Evolutionary conservation across 257 asterid species (phyloP).

Genomic region (Penstemon eatonii): DNA sequence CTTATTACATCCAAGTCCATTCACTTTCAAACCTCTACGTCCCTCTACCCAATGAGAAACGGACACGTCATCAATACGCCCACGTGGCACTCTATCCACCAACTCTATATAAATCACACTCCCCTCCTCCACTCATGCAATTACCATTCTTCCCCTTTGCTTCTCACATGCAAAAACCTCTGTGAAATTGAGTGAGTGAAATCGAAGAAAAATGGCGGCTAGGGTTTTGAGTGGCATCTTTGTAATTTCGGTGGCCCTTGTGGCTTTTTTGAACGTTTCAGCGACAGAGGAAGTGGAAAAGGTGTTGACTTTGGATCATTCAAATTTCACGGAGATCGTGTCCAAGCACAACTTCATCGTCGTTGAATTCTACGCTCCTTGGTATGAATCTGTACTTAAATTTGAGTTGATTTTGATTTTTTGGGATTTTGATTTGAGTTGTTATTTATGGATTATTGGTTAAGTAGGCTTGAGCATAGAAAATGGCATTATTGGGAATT

Average conservation of each 20-base stretch:
- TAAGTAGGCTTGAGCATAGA: background rate
- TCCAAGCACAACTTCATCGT: constrained; percentile 60
- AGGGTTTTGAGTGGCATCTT: constrained; percentile 38
- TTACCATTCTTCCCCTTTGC: background rate
- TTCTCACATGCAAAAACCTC: constrained; percentile 31
- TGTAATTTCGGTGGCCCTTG: constrained; percentile 28
- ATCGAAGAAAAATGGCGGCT: constrained; percentile 38
- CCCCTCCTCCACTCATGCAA: constrained; percentile 3
- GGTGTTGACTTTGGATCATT: constrained; percentile 65
- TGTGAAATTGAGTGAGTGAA: constrained; percentile 24
- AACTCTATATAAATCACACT: constrained; percentile 24
- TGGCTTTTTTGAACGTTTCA: constrained; percentile 30
- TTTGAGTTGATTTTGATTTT: background rate
- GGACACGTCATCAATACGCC: constrained; percentile 35
- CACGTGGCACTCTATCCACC: constrained; percentile 36
- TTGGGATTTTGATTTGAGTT: background rate
- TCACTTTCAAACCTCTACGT: constrained; percentile 28
- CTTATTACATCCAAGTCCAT: background rate
- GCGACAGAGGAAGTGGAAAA: constrained; percentile 45
- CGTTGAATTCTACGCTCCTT: constrained; percentile 78
- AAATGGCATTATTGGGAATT: background rate
- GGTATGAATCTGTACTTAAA: constrained; percentile 37
- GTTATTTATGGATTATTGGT: background rate
- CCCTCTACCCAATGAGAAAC: constrained; percentile 33
- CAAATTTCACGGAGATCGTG: constrained; percentile 57